A percentile compares a stretch with the other conserved stretches of the same genome.
These are phyloP conservation scores for Obelidium mucronatum DNA, from an alignment of 192 early-diverging fungal species.

Conservation along the genomic window DNA sequence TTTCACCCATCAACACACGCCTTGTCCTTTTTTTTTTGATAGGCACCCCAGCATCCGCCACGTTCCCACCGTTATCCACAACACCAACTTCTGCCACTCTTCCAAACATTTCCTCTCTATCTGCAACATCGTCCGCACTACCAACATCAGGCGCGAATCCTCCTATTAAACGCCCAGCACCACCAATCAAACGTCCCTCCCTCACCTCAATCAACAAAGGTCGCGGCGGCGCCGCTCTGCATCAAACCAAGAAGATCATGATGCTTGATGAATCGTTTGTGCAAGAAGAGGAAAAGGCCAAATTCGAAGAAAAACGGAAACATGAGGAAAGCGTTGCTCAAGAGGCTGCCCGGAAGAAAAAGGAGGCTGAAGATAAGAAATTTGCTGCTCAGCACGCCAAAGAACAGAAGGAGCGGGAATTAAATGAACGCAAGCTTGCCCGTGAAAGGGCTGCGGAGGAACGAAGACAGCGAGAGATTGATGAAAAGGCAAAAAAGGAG, in stretches of 20 bases:
- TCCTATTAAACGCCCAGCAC: neutral
- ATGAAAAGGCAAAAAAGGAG: constrained; percentile 23
- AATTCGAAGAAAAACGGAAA: constrained; percentile 18
- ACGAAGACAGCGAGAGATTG: constrained; percentile 11
- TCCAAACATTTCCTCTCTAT: neutral
- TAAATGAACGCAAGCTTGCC: constrained; percentile 21
- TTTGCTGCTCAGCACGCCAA: constrained; percentile 10
- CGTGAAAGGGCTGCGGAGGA: constrained; percentile 31
- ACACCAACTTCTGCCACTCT: neutral
- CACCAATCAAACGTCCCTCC: neutral
- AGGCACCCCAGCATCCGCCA: constrained; percentile 2
- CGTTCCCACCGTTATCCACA: neutral
- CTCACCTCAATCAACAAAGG: neutral
- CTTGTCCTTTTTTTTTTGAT: neutral
- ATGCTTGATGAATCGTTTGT: constrained; percentile 25
- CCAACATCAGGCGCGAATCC: neutral
- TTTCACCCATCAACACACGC: neutral
- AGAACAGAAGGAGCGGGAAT: constrained; percentile 33
- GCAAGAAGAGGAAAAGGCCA: constrained; percentile 14
- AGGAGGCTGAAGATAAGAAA: constrained; percentile 28
- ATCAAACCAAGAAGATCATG: constrained; percentile 1
- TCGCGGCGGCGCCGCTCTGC: neutral
- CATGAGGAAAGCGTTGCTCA: constrained; percentile 22
- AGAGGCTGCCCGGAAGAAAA: constrained; percentile 29
- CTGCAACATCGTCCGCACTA: neutral